Evolutionary conservation across 2,329 filamentous ascomycete species (phyloP).

Genomic region (Domatiomyces globalis): DNA sequence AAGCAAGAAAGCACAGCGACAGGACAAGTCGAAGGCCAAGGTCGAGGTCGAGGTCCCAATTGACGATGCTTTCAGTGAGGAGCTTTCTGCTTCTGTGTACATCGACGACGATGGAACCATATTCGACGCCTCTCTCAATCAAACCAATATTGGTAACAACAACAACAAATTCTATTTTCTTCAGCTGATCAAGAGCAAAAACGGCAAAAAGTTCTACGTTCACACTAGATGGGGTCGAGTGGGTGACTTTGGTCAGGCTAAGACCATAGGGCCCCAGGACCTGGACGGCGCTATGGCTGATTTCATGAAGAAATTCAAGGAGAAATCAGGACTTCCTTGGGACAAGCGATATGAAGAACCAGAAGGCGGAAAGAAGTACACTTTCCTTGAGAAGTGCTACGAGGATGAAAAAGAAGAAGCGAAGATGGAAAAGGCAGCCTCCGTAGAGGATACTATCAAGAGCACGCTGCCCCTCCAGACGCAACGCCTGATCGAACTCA

Average conservation of each 20-base stretch:
- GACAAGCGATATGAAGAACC: conserved; percentile 32
- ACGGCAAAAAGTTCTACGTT: background rate
- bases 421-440: conserved; percentile 9
- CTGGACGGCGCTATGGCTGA: conserved; percentile 28
- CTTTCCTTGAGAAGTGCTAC: conserved; percentile 68
- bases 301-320: conserved; percentile 45
- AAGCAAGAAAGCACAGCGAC: background rate
- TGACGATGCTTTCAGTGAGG: conserved; percentile 32
- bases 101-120: conserved; percentile 53
- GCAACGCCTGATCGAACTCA: conserved; percentile 60
- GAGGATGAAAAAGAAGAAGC: conserved; percentile 22
- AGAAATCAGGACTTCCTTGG: conserved; percentile 41
- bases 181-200: conserved; percentile 41
- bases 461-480: conserved; percentile 47
- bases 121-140: conserved; percentile 66
- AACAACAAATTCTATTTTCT: conserved; percentile 75
- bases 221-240: conserved; percentile 69
- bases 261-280: conserved; percentile 26
- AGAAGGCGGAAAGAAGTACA: conserved; percentile 53
- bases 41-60: conserved; percentile 37
- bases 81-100: conserved; percentile 41
- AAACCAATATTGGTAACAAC: conserved; percentile 53
- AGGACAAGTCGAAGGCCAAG: conserved; percentile 21
- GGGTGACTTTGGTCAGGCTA: conserved; percentile 37
- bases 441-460: conserved; percentile 25